Conservation (phyloP, 2,329 filamentous ascomycete species). For the Colletotrichum viniferum region DNA sequence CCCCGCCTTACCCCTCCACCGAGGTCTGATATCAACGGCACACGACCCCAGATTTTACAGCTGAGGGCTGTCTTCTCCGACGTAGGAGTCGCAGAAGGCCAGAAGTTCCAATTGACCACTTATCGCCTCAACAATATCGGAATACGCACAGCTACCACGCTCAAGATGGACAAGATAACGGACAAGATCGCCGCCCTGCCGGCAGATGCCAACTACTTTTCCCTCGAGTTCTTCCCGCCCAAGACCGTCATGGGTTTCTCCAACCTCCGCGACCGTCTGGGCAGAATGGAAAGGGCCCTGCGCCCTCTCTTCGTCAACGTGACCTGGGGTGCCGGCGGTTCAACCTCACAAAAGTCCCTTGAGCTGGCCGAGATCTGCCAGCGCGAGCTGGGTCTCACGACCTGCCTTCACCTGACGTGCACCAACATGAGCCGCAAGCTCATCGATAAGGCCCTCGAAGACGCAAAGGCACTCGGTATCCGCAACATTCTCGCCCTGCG, state of each 20-base stretch:
- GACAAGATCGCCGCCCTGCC: constrained; percentile 93
- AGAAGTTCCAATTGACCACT: neutral
- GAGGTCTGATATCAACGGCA: neutral
- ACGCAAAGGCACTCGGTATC: constrained; percentile 88
- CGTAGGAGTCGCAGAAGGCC: neutral
- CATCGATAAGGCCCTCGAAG: constrained; percentile 87
- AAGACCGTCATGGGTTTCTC: constrained; percentile 96
- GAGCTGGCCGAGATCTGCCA: constrained; percentile 96
- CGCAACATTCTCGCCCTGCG: constrained; percentile 91
- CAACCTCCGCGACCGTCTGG: constrained; percentile 89
- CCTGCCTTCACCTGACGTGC: constrained; percentile 94
- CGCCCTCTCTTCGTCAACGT: constrained; percentile 95
- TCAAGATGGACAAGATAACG: constrained; percentile 82
- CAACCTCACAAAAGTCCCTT: constrained; percentile 87
- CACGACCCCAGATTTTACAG: neutral
- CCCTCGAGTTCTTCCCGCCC: constrained; percentile 98
- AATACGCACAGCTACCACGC: neutral
- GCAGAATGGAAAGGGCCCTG: constrained; percentile 91
- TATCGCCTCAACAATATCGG: neutral
- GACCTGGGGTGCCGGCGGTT: constrained; percentile 96
- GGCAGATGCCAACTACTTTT: constrained; percentile 84
- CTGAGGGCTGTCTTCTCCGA: neutral
- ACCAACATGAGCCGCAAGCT: constrained; percentile 93
- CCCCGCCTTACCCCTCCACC: constrained; percentile 13
- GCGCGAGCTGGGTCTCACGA: constrained; percentile 88